phyloP scores from a whole-genome alignment of 2,329 filamentous ascomycete species.

The Pestalotiopsis sp. region DNA sequence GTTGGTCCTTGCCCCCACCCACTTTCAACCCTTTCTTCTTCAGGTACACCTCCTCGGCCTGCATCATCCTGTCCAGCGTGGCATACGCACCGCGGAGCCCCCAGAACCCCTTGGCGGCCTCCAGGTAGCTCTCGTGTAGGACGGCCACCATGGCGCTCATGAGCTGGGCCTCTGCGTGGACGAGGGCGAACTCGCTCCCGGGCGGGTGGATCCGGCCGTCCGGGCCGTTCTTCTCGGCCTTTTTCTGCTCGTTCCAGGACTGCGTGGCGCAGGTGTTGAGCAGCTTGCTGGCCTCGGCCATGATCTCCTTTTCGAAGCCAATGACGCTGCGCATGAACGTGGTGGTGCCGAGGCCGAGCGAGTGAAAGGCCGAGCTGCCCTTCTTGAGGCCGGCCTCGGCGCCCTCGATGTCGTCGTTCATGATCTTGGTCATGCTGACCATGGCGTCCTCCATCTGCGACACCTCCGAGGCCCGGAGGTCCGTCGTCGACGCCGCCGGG shows the following conservation, averaged over 20 bases:
- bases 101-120: slow-evolving; percentile 89
- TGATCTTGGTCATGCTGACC: slow-evolving; percentile 69
- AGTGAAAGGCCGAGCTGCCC: slow-evolving; percentile 83
- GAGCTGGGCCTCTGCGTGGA: slow-evolving; percentile 81
- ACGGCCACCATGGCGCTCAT: slow-evolving; percentile 89
- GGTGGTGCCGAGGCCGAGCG: slow-evolving; percentile 78
- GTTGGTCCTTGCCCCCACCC: slow-evolving; percentile 18
- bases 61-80: slow-evolving; percentile 77
- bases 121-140: slow-evolving; percentile 88
- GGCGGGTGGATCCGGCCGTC: slow-evolving; percentile 67
- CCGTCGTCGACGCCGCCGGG: slow-evolving; percentile 31
- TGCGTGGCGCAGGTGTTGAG: slow-evolving; percentile 76
- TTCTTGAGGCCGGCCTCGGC: slow-evolving; percentile 74
- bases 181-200: slow-evolving; percentile 84
- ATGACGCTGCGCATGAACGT: slow-evolving; percentile 84
- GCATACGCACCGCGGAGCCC: slow-evolving; percentile 88
- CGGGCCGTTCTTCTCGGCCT: slow-evolving; percentile 65
- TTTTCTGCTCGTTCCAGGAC: slow-evolving; percentile 75
- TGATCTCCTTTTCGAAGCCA: slow-evolving; percentile 89
- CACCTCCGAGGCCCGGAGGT: slow-evolving; percentile 45
- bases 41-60: slow-evolving; percentile 67
- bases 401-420: slow-evolving; percentile 87
- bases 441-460: slow-evolving; percentile 62
- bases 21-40: slow-evolving; percentile 32
- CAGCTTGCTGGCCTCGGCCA: slow-evolving; percentile 76